phyloP scores from a whole-genome alignment of 176 grass and related monocot species.

The Oryza punctata region DNA sequence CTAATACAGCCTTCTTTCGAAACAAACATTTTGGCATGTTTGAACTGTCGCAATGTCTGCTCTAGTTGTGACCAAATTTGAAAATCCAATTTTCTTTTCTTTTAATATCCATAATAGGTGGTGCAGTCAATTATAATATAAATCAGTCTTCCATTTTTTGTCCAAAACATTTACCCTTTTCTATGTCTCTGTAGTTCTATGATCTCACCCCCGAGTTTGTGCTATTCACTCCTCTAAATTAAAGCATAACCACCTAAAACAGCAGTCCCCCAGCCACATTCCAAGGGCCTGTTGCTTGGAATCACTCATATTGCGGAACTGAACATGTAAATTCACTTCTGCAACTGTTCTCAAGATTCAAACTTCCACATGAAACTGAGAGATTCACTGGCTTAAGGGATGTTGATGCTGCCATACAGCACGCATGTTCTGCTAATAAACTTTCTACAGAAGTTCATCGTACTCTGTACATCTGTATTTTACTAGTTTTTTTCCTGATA shows the following conservation, averaged over 20 bases:
- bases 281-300: not conserved
- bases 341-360: conserved; percentile 2
- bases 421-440: conserved; percentile 10
- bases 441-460: conserved; percentile 1
- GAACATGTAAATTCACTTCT: not conserved
- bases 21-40: not conserved
- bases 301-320: not conserved
- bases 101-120: conserved; percentile 30
- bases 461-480: conserved; percentile 19
- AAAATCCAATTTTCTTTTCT: not conserved
- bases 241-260: not conserved
- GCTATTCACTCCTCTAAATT: no score
- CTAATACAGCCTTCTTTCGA: conserved; percentile 16
- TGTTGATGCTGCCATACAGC: conserved; percentile 25
- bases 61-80: not conserved
- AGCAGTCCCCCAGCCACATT: not conserved
- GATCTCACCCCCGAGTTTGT: not conserved
- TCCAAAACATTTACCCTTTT: not conserved
- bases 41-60: not conserved
- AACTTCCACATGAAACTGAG: not conserved
- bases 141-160: not conserved
- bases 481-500: conserved; percentile 18
- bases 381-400: conserved; percentile 21
- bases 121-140: not conserved
- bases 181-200: not conserved